A percentile compares a stretch with the other conserved stretches of the same genome.
Evolutionary conservation across 805 yeast genomes (phyloP).

Genomic region (Spathaspora passalidarum): DNA sequence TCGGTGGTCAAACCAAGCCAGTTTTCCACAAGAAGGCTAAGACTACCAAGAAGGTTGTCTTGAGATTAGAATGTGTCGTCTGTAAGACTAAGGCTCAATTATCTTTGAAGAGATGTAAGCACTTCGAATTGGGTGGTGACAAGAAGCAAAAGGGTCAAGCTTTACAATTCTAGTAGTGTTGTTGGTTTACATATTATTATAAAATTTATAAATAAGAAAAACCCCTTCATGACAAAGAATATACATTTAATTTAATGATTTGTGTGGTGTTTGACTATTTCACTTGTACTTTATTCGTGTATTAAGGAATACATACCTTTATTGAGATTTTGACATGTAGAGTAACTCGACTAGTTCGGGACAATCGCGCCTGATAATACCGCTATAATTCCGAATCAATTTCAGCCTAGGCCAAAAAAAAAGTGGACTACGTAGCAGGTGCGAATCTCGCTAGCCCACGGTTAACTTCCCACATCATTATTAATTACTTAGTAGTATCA

Average conservation of each 20-base stretch:
- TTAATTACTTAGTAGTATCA: too few species aligned
- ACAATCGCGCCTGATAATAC: too few species aligned
- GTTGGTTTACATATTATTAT: background rate
- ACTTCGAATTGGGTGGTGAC: slow-evolving; percentile 99
- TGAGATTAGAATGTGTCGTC: slow-evolving; percentile 97
- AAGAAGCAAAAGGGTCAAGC: slow-evolving; percentile 99
- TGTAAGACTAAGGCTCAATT: slow-evolving; percentile 99
- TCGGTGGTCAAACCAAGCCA: slow-evolving; percentile 99
- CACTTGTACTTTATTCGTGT: background rate
- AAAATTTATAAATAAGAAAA: background rate
- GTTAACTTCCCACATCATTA: too few species aligned
- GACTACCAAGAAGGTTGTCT: slow-evolving; percentile 99
- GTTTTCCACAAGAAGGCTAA: slow-evolving; percentile 99
- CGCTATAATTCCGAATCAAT: too few species aligned
- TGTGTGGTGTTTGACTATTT: background rate
- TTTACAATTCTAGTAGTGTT: slow-evolving; percentile 80
- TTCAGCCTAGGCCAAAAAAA: too few species aligned
- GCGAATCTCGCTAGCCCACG: too few species aligned
- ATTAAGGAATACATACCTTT: background rate
- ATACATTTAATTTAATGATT: slow-evolving; percentile 5
- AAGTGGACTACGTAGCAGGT: too few species aligned
- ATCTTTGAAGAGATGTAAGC: slow-evolving; percentile 99
- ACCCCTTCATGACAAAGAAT: slow-evolving; percentile 4
- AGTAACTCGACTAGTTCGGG: too few species aligned
- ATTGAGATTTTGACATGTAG: too few species aligned